Conservation (phyloP, 768 basidiomycete genomes). For the Phallus indusiatus region DNA sequence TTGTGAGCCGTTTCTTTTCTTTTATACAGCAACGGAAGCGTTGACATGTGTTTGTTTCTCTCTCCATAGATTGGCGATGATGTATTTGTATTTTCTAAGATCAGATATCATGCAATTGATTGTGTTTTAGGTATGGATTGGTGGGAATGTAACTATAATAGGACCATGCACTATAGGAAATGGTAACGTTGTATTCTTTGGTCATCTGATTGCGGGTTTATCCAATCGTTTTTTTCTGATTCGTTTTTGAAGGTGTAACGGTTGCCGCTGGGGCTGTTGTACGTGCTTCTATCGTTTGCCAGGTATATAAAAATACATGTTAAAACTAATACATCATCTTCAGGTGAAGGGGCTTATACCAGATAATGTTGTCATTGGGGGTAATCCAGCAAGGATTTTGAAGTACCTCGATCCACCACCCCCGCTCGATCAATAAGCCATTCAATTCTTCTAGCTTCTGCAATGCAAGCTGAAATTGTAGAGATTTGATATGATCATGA, state of each 20-base stretch:
- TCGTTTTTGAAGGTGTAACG: conserved; percentile 7
- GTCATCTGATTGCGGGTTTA: too few species aligned
- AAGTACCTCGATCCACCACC: conserved; percentile 12
- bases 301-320: neutral
- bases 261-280: conserved; percentile 12
- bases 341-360: conserved; percentile 12
- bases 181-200: neutral
- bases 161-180: conserved; percentile 12
- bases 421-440: neutral
- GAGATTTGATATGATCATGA: too few species aligned
- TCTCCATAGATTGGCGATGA: conserved; percentile 1
- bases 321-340: too few species aligned
- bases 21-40: neutral
- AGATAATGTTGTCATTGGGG: conserved; percentile 14
- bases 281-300: neutral
- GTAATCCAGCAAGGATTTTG: conserved; percentile 10
- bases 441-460: too few species aligned
- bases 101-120: neutral
- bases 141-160: conserved; percentile 9
- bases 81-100: neutral
- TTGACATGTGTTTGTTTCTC: neutral
- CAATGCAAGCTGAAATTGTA: too few species aligned
- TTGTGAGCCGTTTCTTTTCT: neutral
- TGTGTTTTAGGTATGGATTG: conserved; percentile 11
- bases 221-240: too few species aligned